Base-by-base conservation (phyloP, 352 stramenopile species). In the Thalassiosira allenii region DNA sequence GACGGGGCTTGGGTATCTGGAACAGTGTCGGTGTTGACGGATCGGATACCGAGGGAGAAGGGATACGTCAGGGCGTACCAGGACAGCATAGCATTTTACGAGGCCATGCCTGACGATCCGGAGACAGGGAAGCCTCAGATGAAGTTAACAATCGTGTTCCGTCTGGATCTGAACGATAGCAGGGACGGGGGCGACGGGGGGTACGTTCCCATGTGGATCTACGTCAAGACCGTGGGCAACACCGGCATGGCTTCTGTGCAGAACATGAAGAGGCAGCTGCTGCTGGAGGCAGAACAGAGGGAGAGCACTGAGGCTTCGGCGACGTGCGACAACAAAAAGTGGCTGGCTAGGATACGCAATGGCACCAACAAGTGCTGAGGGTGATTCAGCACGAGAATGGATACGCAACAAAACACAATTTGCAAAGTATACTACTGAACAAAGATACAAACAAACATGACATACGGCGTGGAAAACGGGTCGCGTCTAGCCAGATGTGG, bases 91-190 rank as follows among this genome's bases (percentile, higher is more conserved):
- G 80, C 80, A 4, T 90, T 91, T 79, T 89, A 91, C 47, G 81
- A 89, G 34, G 59, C 69, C 6, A 8, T 88, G 6, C 33, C 27
- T 12, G 41, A 71, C 20, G 32, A 80, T n/a, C n/a, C n/a, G n/a
- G 25, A 54, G n/a, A 66, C 57, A n/a, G 70, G 59, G 3, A 30
- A 61, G 3, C 53, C 51, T 33, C 37, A 65, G n/a, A 87, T 71
- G 3, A 70, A 72, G 43, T 56, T 91, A 1, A 89, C 79, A 0
- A 91, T 91, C 63, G 68, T 91, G 2, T 90, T 85, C 75, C 51
- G 85, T 11, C 86, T 91, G 25, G 85, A 91, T 67, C 73, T 91
- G 29, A 91, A 89, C 68, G 85, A 91, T 71, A 83, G 68, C 27
- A 67, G n/a, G 0, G 72, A 77, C 9, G 78, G 80, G 37, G 79